A percentile compares a stretch with the other conserved stretches of the same genome.
Conservation (phyloP, 306 rosid species). For the Glycyrrhiza uralensis region DNA sequence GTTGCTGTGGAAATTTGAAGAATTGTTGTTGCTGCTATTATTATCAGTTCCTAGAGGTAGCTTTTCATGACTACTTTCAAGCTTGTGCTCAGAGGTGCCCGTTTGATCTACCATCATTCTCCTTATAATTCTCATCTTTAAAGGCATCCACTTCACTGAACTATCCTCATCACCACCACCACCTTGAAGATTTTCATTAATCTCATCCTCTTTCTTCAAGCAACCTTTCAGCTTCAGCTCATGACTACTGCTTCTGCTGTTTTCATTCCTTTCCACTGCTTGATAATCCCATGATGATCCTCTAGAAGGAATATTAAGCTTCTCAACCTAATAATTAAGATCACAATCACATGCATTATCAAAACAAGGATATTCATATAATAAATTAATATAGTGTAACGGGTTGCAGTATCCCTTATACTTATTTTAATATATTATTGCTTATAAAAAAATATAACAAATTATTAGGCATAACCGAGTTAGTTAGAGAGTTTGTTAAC, state of each 20-base stretch:
- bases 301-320: slow-evolving; percentile 13
- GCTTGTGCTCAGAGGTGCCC: slow-evolving; percentile 18
- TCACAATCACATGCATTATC: slow-evolving; percentile 17
- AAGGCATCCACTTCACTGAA: slow-evolving; percentile 60
- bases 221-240: slow-evolving; percentile 35
- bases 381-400: too few species aligned
- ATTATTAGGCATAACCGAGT: too few species aligned
- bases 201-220: slow-evolving; percentile 38
- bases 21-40: slow-evolving; percentile 30
- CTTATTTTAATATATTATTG: too few species aligned
- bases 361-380: not conserved
- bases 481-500: too few species aligned
- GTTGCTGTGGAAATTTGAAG: slow-evolving; percentile 23
- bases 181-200: slow-evolving; percentile 15
- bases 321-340: slow-evolving; percentile 43
- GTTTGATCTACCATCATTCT: slow-evolving; percentile 46
- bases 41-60: slow-evolving; percentile 1
- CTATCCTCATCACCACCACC: not conserved
- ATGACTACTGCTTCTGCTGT: too few species aligned
- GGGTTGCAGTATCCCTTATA: too few species aligned
- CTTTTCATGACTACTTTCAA: slow-evolving; percentile 48
- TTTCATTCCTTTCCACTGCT: slow-evolving; percentile 12
- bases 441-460: too few species aligned
- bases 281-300: slow-evolving; percentile 50
- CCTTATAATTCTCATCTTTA: slow-evolving; percentile 54